Evolutionary conservation across 129 eudicot species (phyloP).

Genomic region (Ambrosia trifida): DNA sequence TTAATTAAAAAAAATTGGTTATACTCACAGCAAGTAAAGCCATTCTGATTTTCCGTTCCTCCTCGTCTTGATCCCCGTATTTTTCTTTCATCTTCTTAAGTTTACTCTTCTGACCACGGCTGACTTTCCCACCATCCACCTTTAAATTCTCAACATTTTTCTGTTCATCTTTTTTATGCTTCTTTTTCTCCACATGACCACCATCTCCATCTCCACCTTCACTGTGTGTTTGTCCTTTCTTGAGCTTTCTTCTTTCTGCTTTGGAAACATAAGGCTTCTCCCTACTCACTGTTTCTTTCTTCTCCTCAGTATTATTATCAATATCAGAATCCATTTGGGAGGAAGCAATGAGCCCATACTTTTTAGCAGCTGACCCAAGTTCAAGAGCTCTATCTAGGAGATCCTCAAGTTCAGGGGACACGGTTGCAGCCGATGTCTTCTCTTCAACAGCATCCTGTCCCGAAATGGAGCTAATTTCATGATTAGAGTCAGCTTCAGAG

Average conservation of each 20-base stretch:
- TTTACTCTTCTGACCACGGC: constrained; percentile 90
- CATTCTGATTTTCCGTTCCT: constrained; percentile 83
- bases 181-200: constrained; percentile 34
- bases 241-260: constrained; percentile 90
- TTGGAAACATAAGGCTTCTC: constrained; percentile 87
- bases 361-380: constrained; percentile 64
- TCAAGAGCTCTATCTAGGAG: constrained; percentile 87
- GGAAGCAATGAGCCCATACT: constrained; percentile 51
- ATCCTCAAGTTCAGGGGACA: constrained; percentile 69
- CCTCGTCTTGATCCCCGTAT: constrained; percentile 97
- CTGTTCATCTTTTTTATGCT: constrained; percentile 27
- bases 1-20: constrained; percentile 1
- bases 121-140: constrained; percentile 60
- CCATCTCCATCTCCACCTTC: constrained; percentile 34
- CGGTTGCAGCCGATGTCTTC: constrained; percentile 30
- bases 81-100: constrained; percentile 96
- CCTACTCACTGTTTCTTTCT: constrained; percentile 42
- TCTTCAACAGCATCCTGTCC: constrained; percentile 36
- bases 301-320: constrained; percentile 35
- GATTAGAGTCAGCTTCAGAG: constrained; percentile 23
- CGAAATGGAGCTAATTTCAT: constrained; percentile 27
- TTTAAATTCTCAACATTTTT: constrained; percentile 40
- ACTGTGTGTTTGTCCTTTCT: constrained; percentile 64
- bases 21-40: constrained; percentile 87
- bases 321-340: constrained; percentile 40